Conservation (phyloP, 192 early-diverging fungal genomes). For the Coemansia umbellata region DNA sequence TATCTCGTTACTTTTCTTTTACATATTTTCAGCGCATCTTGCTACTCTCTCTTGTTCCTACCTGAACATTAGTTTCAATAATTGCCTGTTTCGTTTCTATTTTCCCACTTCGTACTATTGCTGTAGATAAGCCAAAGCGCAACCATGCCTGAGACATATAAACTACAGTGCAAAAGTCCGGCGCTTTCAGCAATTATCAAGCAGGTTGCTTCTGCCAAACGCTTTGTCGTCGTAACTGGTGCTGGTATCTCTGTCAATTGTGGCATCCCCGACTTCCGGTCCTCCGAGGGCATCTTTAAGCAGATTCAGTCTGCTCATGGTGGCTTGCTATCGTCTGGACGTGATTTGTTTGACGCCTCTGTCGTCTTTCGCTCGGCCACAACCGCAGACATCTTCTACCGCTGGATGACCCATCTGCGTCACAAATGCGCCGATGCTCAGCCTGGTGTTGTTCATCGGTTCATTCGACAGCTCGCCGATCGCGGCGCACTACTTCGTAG, state of each 20-base stretch:
- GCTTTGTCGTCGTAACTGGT: conserved; percentile 67
- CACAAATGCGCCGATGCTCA: conserved; percentile 62
- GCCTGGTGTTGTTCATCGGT: conserved; percentile 78
- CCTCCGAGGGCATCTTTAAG: conserved; percentile 85
- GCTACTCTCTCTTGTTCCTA: no score
- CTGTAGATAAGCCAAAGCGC: background rate
- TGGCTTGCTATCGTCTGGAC: conserved; percentile 70
- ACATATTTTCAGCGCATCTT: background rate
- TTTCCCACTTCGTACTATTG: background rate
- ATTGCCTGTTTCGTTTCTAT: no score
- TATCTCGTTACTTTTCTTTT: background rate
- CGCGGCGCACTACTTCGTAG: conserved; percentile 75
- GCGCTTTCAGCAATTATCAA: conserved; percentile 19
- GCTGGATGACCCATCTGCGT: conserved; percentile 83
- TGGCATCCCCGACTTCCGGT: conserved; percentile 97
- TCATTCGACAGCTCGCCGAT: conserved; percentile 71
- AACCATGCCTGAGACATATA: conserved; percentile 34
- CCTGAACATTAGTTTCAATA: no score
- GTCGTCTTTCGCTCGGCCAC: conserved; percentile 71
- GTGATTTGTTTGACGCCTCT: conserved; percentile 88
- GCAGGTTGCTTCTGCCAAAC: conserved; percentile 29
- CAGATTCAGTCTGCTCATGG: conserved; percentile 68
- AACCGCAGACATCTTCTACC: conserved; percentile 56
- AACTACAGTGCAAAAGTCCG: conserved; percentile 5
- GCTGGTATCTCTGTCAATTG: conserved; percentile 90